Percentiles rank a stretch among this genome's conserved stretches.
Conservation (phyloP, 306 rosid genomes). For the Glycyrrhiza uralensis region DNA sequence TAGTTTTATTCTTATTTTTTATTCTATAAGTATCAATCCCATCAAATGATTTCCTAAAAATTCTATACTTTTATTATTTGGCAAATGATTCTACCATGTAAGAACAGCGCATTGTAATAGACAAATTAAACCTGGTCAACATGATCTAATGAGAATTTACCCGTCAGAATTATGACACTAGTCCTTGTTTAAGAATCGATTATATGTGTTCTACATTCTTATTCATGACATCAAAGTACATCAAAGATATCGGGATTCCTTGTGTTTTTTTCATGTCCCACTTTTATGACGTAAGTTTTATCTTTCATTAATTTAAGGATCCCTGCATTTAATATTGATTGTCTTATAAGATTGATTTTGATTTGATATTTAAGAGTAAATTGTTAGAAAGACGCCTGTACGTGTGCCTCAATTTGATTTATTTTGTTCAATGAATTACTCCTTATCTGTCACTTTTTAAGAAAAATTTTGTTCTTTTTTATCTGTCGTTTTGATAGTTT, state of each 20-base stretch:
- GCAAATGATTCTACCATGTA: conserved; percentile 12
- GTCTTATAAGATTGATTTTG: not conserved
- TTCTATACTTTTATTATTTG: not conserved
- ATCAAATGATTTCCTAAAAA: conserved; percentile 8
- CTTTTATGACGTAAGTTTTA: not conserved
- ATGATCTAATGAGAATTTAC: conserved; percentile 14
- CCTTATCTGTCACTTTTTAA: no score
- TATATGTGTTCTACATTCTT: no score
- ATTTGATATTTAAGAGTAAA: conserved; percentile 2
- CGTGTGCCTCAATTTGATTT: not conserved
- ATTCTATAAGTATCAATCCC: not conserved
- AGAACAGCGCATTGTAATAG: conserved; percentile 4
- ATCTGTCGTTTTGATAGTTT: no score
- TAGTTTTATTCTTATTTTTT: conserved; percentile 8
- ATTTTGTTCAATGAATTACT: no score
- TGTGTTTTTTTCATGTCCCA: not conserved
- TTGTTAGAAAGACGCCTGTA: not conserved
- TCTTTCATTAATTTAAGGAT: conserved; percentile 13
- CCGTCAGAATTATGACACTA: conserved; percentile 3
- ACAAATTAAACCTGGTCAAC: conserved; percentile 6
- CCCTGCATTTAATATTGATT: not conserved
- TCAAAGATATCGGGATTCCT: not conserved
- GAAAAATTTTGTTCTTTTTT: no score
- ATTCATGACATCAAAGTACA: not conserved
- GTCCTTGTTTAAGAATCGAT: no score